Conservation (phyloP, 441 rosid species). For the Syzygium syzygioides region DNA sequence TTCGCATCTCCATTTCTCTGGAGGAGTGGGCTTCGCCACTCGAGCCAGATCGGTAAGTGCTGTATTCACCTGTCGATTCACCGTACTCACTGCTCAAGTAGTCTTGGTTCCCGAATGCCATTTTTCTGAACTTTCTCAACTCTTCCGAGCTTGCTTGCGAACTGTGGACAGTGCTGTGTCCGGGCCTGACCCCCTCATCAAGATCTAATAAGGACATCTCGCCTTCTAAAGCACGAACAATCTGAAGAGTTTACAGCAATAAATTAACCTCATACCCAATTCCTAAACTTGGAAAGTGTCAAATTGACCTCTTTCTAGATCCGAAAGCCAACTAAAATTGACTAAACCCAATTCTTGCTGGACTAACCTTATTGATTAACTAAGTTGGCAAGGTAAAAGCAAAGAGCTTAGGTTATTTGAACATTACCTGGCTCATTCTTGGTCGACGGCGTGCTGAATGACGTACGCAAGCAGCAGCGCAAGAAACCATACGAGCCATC, state of each 20-base stretch:
- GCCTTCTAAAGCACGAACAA: conserved; percentile 89
- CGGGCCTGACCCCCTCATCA: conserved; percentile 83
- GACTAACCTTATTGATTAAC: neutral
- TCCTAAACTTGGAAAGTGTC: neutral
- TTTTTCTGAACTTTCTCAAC: conserved; percentile 75
- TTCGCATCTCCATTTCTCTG: conserved; percentile 79
- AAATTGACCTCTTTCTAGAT: neutral
- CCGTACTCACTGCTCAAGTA: conserved; percentile 64
- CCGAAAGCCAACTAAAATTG: neutral
- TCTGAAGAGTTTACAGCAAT: conserved; percentile 29
- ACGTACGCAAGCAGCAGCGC: conserved; percentile 17
- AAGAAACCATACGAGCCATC: conserved; percentile 14
- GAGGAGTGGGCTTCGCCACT: conserved; percentile 75
- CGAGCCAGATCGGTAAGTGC: conserved; percentile 77
- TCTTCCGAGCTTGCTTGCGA: conserved; percentile 79
- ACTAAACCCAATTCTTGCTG: neutral
- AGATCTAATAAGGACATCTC: conserved; percentile 68
- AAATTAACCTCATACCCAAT: neutral
- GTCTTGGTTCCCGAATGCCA: conserved; percentile 78
- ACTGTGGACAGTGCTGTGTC: conserved; percentile 57
- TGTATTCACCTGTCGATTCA: conserved; percentile 71
- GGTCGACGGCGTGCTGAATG: conserved; percentile 15
- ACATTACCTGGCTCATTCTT: conserved; percentile 12
- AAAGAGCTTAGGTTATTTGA: neutral
- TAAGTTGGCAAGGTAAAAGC: neutral